Percentiles rank a stretch among this genome's conserved stretches.
Evolutionary conservation across 1,284 basidiomycete genomes (phyloP).

Genomic region (Pseudozyma sp.): DNA sequence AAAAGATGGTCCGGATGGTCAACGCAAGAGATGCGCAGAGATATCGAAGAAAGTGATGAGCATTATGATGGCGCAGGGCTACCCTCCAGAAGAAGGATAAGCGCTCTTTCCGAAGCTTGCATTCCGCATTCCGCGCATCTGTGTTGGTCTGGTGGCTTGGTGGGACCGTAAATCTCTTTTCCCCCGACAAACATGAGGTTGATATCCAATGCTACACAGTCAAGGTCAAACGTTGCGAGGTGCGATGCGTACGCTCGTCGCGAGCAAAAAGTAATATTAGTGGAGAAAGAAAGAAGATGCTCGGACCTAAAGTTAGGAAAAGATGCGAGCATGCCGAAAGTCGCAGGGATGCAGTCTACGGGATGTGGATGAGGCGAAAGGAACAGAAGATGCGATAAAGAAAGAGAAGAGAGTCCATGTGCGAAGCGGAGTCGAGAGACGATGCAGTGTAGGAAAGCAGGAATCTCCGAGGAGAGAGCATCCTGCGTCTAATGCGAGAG

Average conservation of each 20-base stretch:
- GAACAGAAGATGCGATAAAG: conserved; percentile 1
- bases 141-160: too few species aligned
- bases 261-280: conserved; percentile 1
- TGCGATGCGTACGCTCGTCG: neutral
- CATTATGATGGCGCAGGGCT: too few species aligned
- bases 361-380: neutral
- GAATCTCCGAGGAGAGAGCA: neutral
- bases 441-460: neutral
- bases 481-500: neutral
- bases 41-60: too few species aligned
- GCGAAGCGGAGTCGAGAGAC: neutral
- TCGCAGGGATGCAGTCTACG: neutral
- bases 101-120: too few species aligned
- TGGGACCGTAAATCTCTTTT: too few species aligned
- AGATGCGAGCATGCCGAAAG: conserved; percentile 8
- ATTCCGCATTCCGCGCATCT: too few species aligned
- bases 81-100: too few species aligned
- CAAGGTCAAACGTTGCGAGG: neutral
- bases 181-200: too few species aligned
- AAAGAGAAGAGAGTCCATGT: conserved; percentile 13
- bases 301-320: conserved; percentile 1
- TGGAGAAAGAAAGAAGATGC: conserved; percentile 2
- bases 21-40: too few species aligned
- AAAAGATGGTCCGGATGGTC: too few species aligned
- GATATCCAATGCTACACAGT: too few species aligned